Evolutionary conservation across 257 asterid species (phyloP), one percentile per base, ranked within the genome.

Genomic region (Petunia axillaris): DNA sequence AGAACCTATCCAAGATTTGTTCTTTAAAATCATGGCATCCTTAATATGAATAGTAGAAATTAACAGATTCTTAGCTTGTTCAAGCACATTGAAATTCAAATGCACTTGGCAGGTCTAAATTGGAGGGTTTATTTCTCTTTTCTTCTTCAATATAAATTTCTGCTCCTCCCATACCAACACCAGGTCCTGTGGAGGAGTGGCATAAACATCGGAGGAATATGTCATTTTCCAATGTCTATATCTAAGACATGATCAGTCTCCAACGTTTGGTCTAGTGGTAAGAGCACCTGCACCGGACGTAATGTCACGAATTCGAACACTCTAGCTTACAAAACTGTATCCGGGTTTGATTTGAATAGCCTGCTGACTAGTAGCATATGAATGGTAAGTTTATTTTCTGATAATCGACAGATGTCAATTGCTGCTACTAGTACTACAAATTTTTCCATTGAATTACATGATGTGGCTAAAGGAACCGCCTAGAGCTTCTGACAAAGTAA

Each of bases 31-130:
- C 77, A 59, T 71, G 77, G 13, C 77, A 35, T 70, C 13, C 74
- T 67, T 79, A 16, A 63, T 55, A 54, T 14, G 70, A 43, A 40
- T 35, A 63, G 81, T 25, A 78, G 81, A 37, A 38, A 48, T 55
- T 64, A 79, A 79, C 81, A 79, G 75, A 78, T 64, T 68, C 62
- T 66, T 64, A 79, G 64, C 48, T 78, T 62, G 62, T 78, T 38
- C 44, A 41, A 62, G 62, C 41, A 36, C 81, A 3, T 78, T 78
- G 73, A 6, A 44, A 63, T 46, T 77, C 13, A 78, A n/a, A 43
- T 78, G 75, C 63, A 78, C 59, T 62, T 63, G 81, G 36, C 75
- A 60, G 70, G 81, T 48, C 43, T 48, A 71, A 41, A 48, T 46
- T 25, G 74, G 48, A 78, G 46, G 39, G 81, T 78, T 44, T 37